Evolutionary conservation across 225 moss, liverwort and hornwort genomes (phyloP), one percentile per base, ranked within the genome.

Genomic region (Asterella californica): DNA sequence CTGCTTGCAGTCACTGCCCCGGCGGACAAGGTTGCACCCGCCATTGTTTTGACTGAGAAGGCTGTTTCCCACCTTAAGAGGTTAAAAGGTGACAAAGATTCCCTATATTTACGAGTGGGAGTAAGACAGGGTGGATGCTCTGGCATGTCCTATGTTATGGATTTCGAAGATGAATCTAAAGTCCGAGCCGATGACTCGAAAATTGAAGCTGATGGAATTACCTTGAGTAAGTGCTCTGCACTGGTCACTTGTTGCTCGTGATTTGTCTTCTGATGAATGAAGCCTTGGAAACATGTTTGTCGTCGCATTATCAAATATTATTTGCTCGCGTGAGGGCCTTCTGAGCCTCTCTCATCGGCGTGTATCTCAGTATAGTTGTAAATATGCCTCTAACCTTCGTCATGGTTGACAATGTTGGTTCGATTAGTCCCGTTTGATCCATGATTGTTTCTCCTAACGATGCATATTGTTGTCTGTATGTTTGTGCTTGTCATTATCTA

Each of bases 141-240:
- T 29, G 97, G 97, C 54, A 99, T 99, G 97, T 99, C 97, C 0
- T 99, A 99, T 76, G 84, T 99, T 76, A 99, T 99, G 97, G 97
- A 99, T 85, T 99, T 99, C 30, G 97, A 99, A 81, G 94, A 99
- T 79, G 37, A 74, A 72, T 82, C 88, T 11, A 95, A 99, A 83
- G 84, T 92, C 60, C 83, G 93, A 32, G 37, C 88, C 8, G 97
- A 99, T 59, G 94, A 99, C 76, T 94, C 94, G 0, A 65, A 95
- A 71, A 93, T 99, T 42, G 94, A 99, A 74, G 85, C 93, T 33
- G 93, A 93, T 76, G 95, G 92, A 70, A 93, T 95, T 78, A 88
- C 87, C 48, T 82, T 99, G 88, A 90, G 96, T 96, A 90, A 47
- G 84, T 75, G 17, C 57, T 2, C 29, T 61, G 60, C 29, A 22